A percentile compares a stretch with the other conserved stretches of the same genome.
Evolutionary conservation across 164 flowering plant genomes (phyloP).

Genomic region (Vitis cinerea): DNA sequence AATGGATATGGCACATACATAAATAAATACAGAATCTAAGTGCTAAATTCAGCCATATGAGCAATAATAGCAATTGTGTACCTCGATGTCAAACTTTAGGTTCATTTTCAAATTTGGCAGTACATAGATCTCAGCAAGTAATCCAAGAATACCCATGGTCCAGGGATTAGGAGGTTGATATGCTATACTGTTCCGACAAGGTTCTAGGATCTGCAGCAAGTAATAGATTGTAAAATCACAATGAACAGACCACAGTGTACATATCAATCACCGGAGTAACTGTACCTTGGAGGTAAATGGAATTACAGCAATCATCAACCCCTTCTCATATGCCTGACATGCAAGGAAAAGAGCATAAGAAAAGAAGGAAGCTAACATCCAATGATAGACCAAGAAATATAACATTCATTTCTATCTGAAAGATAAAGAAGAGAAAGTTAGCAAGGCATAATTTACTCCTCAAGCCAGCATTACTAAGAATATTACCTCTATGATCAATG

Average conservation of each 20-base stretch:
- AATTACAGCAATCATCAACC: constrained; percentile 95
- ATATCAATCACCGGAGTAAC: constrained; percentile 2
- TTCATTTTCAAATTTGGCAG: constrained; percentile 98
- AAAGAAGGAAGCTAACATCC: neutral
- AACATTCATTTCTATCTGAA: neutral
- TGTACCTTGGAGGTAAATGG: constrained; percentile 97
- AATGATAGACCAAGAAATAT: neutral
- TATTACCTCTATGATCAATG: constrained; percentile 84
- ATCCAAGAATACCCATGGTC: constrained; percentile 93
- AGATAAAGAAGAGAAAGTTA: neutral
- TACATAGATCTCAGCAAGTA: constrained; percentile 89
- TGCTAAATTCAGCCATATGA: neutral
- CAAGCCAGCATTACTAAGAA: neutral
- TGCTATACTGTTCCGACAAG: constrained; percentile 86
- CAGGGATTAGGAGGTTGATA: constrained; percentile 98
- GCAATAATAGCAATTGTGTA: constrained; percentile 14
- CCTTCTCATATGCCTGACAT: constrained; percentile 90
- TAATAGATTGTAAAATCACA: constrained; percentile 5
- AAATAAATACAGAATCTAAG: neutral
- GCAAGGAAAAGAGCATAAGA: constrained; percentile 1
- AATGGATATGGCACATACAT: neutral
- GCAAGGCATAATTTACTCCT: constrained; percentile 3
- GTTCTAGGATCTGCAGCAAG: constrained; percentile 68
- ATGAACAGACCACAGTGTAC: neutral
- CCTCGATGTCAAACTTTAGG: constrained; percentile 98